Percentiles rank a stretch among this genome's conserved stretches.
These are phyloP conservation scores for Saturnispora zaruensis DNA, from an alignment of 805 yeast genomes.

Conservation along the genomic window DNA sequence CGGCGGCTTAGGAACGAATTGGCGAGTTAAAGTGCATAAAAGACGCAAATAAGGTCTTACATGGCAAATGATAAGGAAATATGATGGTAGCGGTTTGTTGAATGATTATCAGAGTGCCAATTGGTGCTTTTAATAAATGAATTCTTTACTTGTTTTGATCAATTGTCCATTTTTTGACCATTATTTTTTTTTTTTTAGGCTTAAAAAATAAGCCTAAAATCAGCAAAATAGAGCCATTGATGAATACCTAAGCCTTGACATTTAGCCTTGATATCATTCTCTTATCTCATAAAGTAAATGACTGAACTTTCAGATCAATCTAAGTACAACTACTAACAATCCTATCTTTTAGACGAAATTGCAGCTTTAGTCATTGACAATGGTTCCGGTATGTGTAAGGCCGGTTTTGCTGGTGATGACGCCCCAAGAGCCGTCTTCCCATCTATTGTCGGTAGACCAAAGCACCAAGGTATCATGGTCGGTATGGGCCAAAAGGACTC, in stretches of 20 bases:
- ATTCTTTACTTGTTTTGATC: neutral
- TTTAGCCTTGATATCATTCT: neutral
- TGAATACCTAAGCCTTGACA: neutral
- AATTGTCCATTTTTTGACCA: neutral
- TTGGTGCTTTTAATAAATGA: neutral
- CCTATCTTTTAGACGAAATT: slow-evolving; percentile 33
- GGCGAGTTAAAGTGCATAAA: neutral
- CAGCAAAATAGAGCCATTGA: neutral
- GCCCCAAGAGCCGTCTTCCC: slow-evolving; percentile 99
- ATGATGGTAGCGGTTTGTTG: neutral
- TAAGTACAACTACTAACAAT: slow-evolving; percentile 14
- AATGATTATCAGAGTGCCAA: neutral
- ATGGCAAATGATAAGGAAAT: too few relatives aligned
- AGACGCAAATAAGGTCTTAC: too few relatives aligned
- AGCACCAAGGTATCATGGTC: slow-evolving; percentile 99
- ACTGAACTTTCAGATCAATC: too few relatives aligned
- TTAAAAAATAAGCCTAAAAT: neutral
- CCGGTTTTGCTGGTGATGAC: slow-evolving; percentile 99
- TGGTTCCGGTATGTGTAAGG: slow-evolving; percentile 99
- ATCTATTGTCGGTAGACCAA: slow-evolving; percentile 99
- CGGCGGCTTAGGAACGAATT: neutral
- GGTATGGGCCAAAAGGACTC: slow-evolving; percentile 99
- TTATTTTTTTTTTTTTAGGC: neutral
- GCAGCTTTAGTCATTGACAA: slow-evolving; percentile 85
- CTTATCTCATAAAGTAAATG: too few relatives aligned